Conservation (phyloP, 1,139 yeast genomes). For the Kurtzmaniella quercitrusa region DNA sequence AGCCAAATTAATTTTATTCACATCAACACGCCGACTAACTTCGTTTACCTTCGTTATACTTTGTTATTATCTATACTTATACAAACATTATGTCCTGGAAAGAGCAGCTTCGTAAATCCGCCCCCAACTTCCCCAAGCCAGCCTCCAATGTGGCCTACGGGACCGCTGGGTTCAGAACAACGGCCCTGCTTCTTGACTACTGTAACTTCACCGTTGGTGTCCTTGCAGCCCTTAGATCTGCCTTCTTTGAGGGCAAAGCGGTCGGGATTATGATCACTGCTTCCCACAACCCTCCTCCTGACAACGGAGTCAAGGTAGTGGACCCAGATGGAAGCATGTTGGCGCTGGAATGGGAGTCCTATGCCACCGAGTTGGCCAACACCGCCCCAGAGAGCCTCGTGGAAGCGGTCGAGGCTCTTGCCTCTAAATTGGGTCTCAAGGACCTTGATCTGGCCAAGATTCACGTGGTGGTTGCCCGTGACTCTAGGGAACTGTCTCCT, state of each 20-base stretch:
- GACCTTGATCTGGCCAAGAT: conserved; percentile 23
- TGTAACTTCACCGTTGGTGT: conserved; percentile 84
- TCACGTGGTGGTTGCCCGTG: conserved; percentile 56
- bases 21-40: background rate
- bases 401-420: conserved; percentile 22
- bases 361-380: conserved; percentile 81
- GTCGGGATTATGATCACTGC: conserved; percentile 96
- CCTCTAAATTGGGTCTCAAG: conserved; percentile 35
- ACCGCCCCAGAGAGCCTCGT: conserved; percentile 39
- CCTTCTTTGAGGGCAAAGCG: conserved; percentile 60
- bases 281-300: conserved; percentile 91
- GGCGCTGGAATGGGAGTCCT: conserved; percentile 75
- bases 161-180: conserved; percentile 93
- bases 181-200: conserved; percentile 67
- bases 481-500: conserved; percentile 78
- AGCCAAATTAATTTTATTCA: conserved; percentile 1
- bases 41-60: too few relatives aligned
- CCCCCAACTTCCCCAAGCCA: conserved; percentile 39
- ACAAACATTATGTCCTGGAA: conserved; percentile 8
- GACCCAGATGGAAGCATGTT: conserved; percentile 96
- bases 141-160: conserved; percentile 63
- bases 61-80: too few relatives aligned
- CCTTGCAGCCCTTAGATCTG: conserved; percentile 77
- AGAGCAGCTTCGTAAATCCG: conserved; percentile 1
- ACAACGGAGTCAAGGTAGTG: conserved; percentile 93